phyloP scores from a whole-genome alignment of 75 land plant species.

The Sequoiadendron giganteum region DNA sequence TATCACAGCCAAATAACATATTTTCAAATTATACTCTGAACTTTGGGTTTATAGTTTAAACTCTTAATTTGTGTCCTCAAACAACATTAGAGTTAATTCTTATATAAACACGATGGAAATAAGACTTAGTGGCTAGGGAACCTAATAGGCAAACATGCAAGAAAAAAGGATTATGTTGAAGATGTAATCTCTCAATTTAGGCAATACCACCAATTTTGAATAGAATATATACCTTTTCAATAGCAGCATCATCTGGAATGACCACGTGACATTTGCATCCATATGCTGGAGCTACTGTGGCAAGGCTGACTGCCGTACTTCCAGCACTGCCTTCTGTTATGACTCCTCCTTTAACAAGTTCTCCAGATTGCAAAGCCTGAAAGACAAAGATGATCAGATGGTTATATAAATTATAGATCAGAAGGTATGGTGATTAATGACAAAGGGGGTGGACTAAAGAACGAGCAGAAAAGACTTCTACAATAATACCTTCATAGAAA shows the following conservation, averaged over 20 bases:
- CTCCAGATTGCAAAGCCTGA: slow-evolving; percentile 85
- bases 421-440: not conserved
- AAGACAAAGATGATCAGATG: not conserved
- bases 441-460: not conserved
- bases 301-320: slow-evolving; percentile 97
- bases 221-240: slow-evolving; percentile 74
- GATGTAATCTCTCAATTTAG: not conserved
- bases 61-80: not conserved
- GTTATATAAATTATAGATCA: not conserved
- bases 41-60: not conserved
- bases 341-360: slow-evolving; percentile 74
- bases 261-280: slow-evolving; percentile 98
- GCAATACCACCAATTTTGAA: not conserved
- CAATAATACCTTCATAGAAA: not conserved
- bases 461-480: not conserved
- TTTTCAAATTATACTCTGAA: not conserved
- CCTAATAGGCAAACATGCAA: slow-evolving; percentile 2
- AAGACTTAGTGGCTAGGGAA: too few species aligned
- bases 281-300: slow-evolving; percentile 89
- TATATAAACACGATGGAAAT: not conserved
- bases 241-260: slow-evolving; percentile 98
- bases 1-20: not conserved
- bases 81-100: not conserved
- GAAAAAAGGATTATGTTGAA: not conserved
- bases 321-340: slow-evolving; percentile 99